Evolutionary conservation across 495 filamentous ascomycete species (phyloP).

Genomic region (Margaritispora aquatica): DNA sequence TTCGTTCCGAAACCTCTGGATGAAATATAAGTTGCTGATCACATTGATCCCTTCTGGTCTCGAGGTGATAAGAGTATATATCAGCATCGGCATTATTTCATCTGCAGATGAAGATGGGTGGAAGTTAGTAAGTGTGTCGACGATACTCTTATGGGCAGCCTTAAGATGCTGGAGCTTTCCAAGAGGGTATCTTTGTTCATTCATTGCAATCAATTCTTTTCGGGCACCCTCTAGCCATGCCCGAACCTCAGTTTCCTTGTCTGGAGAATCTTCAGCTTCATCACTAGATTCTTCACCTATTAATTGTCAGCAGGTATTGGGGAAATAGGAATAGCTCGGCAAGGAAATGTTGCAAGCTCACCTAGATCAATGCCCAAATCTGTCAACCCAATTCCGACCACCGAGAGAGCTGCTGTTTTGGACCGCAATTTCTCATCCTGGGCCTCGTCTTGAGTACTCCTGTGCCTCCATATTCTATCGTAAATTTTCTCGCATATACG

Average conservation of each 20-base stretch:
- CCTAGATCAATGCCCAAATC: conserved; percentile 78
- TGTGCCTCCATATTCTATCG: conserved; percentile 81
- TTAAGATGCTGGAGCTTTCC: conserved; percentile 90
- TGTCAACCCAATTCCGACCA: conserved; percentile 82
- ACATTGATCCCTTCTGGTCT: conserved; percentile 81
- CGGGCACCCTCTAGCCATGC: conserved; percentile 67
- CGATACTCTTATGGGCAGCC: conserved; percentile 85
- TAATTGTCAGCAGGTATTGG: background rate
- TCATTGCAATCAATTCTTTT: conserved; percentile 73
- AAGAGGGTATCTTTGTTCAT: conserved; percentile 75
- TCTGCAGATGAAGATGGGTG: conserved; percentile 93
- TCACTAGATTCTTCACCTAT: conserved; percentile 33
- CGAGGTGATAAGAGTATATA: conserved; percentile 88
- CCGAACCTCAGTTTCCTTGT: conserved; percentile 64
- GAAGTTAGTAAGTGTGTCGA: conserved; percentile 70
- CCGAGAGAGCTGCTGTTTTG: conserved; percentile 81
- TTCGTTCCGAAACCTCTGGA: conserved; percentile 85
- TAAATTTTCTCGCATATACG: conserved; percentile 84
- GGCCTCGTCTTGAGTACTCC: conserved; percentile 88
- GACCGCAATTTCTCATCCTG: conserved; percentile 92
- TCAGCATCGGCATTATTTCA: conserved; percentile 92
- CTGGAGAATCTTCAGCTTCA: conserved; percentile 39
- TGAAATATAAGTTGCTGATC: conserved; percentile 89
- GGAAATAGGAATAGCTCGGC: background rate
- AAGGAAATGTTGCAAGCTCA: background rate